A percentile compares a stretch with the other conserved stretches of the same genome.
These are phyloP conservation scores for Phytophthora palmivora DNA, from an alignment of 352 stramenopile species.

Conservation along the genomic window DNA sequence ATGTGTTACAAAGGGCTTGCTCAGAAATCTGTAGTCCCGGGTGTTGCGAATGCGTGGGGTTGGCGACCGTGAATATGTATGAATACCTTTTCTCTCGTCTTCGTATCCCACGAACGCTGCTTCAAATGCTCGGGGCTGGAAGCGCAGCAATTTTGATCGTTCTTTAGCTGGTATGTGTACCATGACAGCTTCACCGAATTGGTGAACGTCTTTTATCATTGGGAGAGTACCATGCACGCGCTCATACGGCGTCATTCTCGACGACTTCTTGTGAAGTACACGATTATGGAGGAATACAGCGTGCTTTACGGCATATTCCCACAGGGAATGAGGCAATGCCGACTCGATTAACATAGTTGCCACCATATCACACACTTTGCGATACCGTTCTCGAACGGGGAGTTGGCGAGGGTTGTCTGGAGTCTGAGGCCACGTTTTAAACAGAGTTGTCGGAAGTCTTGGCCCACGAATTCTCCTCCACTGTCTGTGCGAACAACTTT, in stretches of 20 bases:
- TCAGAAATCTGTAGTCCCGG: no score
- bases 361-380: slow-evolving; percentile 1
- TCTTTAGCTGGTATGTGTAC: no score
- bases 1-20: no score
- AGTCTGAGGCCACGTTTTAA: neutral
- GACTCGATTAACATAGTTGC: slow-evolving; percentile 3
- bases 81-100: no score
- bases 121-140: no score
- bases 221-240: neutral
- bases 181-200: no score
- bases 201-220: neutral
- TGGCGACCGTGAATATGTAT: no score
- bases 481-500: neutral
- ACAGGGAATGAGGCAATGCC: neutral
- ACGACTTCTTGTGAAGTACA: neutral
- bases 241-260: neutral
- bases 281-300: slow-evolving; percentile 3
- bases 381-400: slow-evolving; percentile 6
- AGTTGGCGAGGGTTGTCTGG: neutral
- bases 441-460: neutral
- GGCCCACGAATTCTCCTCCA: slow-evolving; percentile 2
- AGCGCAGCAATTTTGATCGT: no score
- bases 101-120: no score
- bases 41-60: no score
- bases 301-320: slow-evolving; percentile 3